These are phyloP conservation scores for Silybum marianum DNA, from an alignment of 129 eudicot genomes.

Conservation along the genomic window DNA sequence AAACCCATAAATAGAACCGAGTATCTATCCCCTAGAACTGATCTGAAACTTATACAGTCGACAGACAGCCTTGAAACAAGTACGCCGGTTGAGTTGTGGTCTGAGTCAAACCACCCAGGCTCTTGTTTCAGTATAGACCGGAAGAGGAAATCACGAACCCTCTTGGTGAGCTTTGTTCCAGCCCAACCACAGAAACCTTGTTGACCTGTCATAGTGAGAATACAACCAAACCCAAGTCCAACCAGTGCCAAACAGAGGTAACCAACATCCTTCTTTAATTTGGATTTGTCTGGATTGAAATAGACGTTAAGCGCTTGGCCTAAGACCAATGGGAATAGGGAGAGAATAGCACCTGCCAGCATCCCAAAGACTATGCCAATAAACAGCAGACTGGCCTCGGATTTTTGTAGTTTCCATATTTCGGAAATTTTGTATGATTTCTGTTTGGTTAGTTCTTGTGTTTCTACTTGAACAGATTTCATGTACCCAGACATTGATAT, in stretches of 20 bases:
- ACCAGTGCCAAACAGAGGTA: slow-evolving; percentile 62
- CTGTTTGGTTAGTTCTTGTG: slow-evolving; percentile 23
- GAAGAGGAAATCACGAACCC: slow-evolving; percentile 57
- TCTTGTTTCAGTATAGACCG: slow-evolving; percentile 71
- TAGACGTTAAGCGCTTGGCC: slow-evolving; percentile 74
- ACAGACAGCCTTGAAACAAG: slow-evolving; percentile 69
- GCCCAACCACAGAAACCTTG: slow-evolving; percentile 94
- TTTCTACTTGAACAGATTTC: slow-evolving; percentile 46
- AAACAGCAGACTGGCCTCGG: slow-evolving; percentile 47
- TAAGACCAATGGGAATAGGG: slow-evolving; percentile 63
- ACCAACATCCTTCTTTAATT: slow-evolving; percentile 55
- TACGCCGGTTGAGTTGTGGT: slow-evolving; percentile 61
- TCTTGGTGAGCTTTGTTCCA: slow-evolving; percentile 72
- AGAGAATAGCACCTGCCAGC: slow-evolving; percentile 78
- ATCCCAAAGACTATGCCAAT: slow-evolving; percentile 57
- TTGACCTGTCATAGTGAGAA: slow-evolving; percentile 71
- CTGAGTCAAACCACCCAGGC: slow-evolving; percentile 82
- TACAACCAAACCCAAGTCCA: slow-evolving; percentile 78
- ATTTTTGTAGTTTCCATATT: slow-evolving; percentile 66
- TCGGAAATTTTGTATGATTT: slow-evolving; percentile 43
- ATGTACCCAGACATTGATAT: slow-evolving; percentile 51
- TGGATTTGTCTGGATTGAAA: slow-evolving; percentile 37
- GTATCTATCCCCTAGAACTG: slow-evolving; percentile 73
- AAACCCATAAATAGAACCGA: slow-evolving; percentile 82
- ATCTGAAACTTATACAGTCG: slow-evolving; percentile 67